phyloP scores from a whole-genome alignment of 495 filamentous ascomycete genomes.

The Penicillium macrosclerotiorum region DNA sequence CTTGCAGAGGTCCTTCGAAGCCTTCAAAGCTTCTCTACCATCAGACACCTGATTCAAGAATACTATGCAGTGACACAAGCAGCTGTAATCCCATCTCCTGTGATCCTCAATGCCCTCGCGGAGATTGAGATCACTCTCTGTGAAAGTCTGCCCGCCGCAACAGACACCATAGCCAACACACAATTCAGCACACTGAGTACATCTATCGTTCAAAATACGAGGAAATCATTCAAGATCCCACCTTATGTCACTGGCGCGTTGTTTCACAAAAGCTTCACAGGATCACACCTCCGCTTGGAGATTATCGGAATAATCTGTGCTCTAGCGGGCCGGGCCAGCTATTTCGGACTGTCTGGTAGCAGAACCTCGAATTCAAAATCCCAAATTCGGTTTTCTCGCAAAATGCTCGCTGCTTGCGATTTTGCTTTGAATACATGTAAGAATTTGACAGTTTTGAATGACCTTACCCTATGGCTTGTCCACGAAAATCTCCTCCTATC shows the following conservation, averaged over 20 bases:
- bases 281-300: slow-evolving; percentile 25
- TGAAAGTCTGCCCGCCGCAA: no score
- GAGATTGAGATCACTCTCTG: not conserved
- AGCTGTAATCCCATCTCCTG: slow-evolving; percentile 22
- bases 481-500: slow-evolving; percentile 30
- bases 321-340: slow-evolving; percentile 27
- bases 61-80: slow-evolving; percentile 27
- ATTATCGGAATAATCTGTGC: slow-evolving; percentile 29
- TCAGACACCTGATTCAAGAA: slow-evolving; percentile 23
- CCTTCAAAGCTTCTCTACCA: slow-evolving; percentile 19
- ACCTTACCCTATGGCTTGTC: slow-evolving; percentile 31
- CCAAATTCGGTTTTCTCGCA: slow-evolving; percentile 20
- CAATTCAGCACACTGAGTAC: slow-evolving; percentile 1
- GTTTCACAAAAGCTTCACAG: slow-evolving; percentile 28
- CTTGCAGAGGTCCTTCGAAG: slow-evolving; percentile 16
- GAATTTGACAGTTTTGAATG: slow-evolving; percentile 30
- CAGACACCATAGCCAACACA: not conserved
- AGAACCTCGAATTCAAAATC: slow-evolving; percentile 5
- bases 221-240: slow-evolving; percentile 18
- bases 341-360: slow-evolving; percentile 22
- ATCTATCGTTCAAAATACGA: slow-evolving; percentile 29
- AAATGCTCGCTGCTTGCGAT: slow-evolving; percentile 29
- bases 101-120: slow-evolving; percentile 22
- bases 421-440: slow-evolving; percentile 28
- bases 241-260: slow-evolving; percentile 10